These are phyloP conservation scores for Melanogaster broomeanus DNA, from an alignment of 768 basidiomycete genomes.

Conservation along the genomic window DNA sequence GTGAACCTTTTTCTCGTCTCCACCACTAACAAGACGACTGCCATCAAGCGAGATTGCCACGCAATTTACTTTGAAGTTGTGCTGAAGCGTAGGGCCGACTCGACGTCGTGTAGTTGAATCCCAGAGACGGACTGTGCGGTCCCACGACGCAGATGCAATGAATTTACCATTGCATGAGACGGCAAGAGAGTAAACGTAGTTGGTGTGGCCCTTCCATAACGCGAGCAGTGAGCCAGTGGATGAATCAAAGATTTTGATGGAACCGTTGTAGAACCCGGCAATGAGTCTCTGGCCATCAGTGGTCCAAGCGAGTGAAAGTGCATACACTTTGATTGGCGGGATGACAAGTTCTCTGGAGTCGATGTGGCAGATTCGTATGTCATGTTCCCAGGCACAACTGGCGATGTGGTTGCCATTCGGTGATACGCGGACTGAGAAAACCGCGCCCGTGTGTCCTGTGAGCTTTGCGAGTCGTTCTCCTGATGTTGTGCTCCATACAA, in stretches of 20 bases:
- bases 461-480: too few species aligned
- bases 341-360: neutral
- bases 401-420: too few species aligned
- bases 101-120: neutral
- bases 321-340: neutral
- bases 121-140: conserved; percentile 16
- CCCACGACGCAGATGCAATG: conserved; percentile 11
- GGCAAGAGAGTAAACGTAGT: conserved; percentile 8
- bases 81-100: too few species aligned
- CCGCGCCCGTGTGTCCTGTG: too few species aligned
- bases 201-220: conserved; percentile 7
- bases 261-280: conserved; percentile 13
- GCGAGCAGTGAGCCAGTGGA: neutral
- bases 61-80: too few species aligned
- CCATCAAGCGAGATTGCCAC: conserved; percentile 4
- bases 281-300: conserved; percentile 17
- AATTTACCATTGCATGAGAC: conserved; percentile 8
- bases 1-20: too few species aligned
- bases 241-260: conserved; percentile 13
- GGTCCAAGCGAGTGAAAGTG: conserved; percentile 19
- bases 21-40: conserved; percentile 1
- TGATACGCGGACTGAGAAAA: neutral
- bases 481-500: too few species aligned
- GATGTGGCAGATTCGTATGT: conserved; percentile 12
- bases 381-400: neutral